Evolutionary conservation across 306 rosid species (phyloP).

Genomic region (Cucurbita maxima): DNA sequence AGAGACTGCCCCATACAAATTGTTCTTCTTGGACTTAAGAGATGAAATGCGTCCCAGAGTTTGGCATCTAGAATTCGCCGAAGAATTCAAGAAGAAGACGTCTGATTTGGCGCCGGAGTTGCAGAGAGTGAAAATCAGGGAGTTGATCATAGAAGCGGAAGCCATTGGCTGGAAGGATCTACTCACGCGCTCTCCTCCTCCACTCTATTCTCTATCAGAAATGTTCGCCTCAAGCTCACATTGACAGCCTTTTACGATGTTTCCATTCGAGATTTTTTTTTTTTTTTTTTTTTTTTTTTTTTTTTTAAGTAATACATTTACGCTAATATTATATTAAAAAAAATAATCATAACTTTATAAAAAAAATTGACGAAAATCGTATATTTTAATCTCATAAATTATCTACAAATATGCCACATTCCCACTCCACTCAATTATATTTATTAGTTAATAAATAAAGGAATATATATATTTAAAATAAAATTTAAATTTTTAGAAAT

Average conservation of each 20-base stretch:
- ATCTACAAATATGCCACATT: too few relatives aligned
- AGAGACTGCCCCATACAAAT: neutral
- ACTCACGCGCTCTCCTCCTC: neutral
- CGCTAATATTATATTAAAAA: too few relatives aligned
- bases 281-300: too few relatives aligned
- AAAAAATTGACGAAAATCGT: too few relatives aligned
- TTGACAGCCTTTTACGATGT: neutral
- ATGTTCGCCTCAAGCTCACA: neutral
- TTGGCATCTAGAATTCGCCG: slow-evolving; percentile 2
- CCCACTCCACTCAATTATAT: too few relatives aligned
- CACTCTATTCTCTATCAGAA: neutral
- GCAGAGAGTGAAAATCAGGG: slow-evolving; percentile 25
- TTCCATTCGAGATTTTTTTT: neutral
- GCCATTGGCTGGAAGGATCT: slow-evolving; percentile 23
- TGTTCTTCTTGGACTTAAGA: slow-evolving; percentile 9
- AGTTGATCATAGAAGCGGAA: slow-evolving; percentile 24
- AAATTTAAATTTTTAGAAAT: too few relatives aligned
- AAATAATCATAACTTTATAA: too few relatives aligned
- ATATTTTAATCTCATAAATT: too few relatives aligned
- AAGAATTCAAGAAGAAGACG: slow-evolving; percentile 2
- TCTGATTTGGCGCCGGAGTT: slow-evolving; percentile 21
- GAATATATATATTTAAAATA: too few relatives aligned
- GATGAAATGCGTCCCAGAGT: slow-evolving; percentile 1
- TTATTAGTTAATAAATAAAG: too few relatives aligned
- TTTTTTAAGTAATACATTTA: too few relatives aligned